These are phyloP conservation scores for Mycena belliarum DNA, from an alignment of 768 basidiomycete genomes.

Conservation along the genomic window DNA sequence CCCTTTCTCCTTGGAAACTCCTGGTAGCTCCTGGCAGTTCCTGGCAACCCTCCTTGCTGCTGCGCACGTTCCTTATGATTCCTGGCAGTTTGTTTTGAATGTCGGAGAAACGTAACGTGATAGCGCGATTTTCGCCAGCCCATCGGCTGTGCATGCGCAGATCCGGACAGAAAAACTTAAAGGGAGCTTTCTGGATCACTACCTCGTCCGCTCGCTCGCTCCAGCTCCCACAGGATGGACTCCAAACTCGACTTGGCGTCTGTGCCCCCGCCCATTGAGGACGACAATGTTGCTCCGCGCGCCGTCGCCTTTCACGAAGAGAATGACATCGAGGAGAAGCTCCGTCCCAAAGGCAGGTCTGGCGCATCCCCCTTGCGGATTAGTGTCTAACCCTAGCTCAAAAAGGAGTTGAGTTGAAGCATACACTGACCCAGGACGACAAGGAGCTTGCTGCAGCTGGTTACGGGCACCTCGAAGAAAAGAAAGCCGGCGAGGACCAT, in stretches of 20 bases:
- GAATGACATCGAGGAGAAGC: slow-evolving; percentile 41
- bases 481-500: slow-evolving; percentile 37
- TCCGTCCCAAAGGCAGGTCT: slow-evolving; percentile 49
- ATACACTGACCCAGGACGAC: slow-evolving; percentile 66
- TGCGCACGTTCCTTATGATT: too few relatives aligned
- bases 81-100: too few relatives aligned
- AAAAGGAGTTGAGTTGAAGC: slow-evolving; percentile 48
- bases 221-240: neutral
- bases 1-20: neutral
- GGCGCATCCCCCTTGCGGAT: neutral
- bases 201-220: neutral
- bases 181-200: neutral
- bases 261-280: slow-evolving; percentile 26
- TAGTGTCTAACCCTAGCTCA: neutral
- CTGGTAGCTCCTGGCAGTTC: too few relatives aligned
- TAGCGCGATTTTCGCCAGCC: too few relatives aligned
- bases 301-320: slow-evolving; percentile 54
- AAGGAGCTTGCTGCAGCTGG: slow-evolving; percentile 68
- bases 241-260: slow-evolving; percentile 4
- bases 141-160: neutral
- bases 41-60: too few relatives aligned
- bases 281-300: slow-evolving; percentile 37
- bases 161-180: neutral
- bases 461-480: slow-evolving; percentile 58
- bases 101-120: too few relatives aligned